A percentile compares a stretch with the other conserved stretches of the same genome.
Evolutionary conservation across 441 rosid species (phyloP).

Genomic region (Croton laevigatus): DNA sequence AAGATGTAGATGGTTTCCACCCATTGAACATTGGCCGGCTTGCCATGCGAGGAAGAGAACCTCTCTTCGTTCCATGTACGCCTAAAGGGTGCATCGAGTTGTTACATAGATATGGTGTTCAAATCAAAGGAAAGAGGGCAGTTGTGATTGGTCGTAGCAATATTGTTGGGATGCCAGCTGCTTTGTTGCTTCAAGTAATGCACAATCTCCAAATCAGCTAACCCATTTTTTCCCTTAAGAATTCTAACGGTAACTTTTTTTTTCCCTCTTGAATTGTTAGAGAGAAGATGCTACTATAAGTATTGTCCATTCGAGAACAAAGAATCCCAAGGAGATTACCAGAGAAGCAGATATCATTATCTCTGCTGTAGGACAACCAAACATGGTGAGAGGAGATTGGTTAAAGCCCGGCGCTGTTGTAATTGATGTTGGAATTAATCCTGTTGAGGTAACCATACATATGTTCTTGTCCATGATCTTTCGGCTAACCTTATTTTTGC

Average conservation of each 20-base stretch:
- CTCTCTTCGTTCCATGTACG: slow-evolving; percentile 77
- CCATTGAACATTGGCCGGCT: slow-evolving; percentile 80
- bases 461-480: background rate
- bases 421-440: slow-evolving; percentile 87
- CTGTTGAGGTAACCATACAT: slow-evolving; percentile 56
- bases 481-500: background rate
- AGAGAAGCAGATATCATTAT: slow-evolving; percentile 78
- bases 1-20: slow-evolving; percentile 92
- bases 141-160: slow-evolving; percentile 90
- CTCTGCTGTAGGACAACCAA: slow-evolving; percentile 77
- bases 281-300: slow-evolving; percentile 83
- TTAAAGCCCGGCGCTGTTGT: slow-evolving; percentile 86
- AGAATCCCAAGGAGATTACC: slow-evolving; percentile 67
- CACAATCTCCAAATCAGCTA: background rate
- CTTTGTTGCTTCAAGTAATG: slow-evolving; percentile 73
- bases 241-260: background rate
- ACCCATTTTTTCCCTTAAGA: background rate
- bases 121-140: slow-evolving; percentile 79
- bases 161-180: slow-evolving; percentile 95
- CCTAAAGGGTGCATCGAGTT: slow-evolving; percentile 93
- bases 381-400: slow-evolving; percentile 84
- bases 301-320: slow-evolving; percentile 75
- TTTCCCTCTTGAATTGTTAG: slow-evolving; percentile 29
- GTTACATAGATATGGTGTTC: slow-evolving; percentile 66
- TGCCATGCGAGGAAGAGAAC: slow-evolving; percentile 88